Percentiles rank a stretch among this genome's conserved stretches.
Conservation (phyloP, 352 stramenopile genomes). For the Globisporangium alternatum region DNA sequence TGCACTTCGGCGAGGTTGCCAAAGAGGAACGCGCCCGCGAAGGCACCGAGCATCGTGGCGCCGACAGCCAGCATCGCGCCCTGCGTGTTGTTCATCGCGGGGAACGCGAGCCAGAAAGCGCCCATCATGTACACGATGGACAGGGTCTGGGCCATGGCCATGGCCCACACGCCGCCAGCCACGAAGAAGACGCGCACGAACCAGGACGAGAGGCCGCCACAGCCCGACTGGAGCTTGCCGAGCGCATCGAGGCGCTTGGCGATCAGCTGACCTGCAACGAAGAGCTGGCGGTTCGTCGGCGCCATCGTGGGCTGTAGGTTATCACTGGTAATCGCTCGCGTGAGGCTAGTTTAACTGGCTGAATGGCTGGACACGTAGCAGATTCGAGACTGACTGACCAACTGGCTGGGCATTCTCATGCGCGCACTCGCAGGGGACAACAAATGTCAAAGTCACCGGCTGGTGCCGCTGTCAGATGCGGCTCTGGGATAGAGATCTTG, state of each 20-base stretch:
- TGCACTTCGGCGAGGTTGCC: constrained; percentile 15
- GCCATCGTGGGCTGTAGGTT: not conserved
- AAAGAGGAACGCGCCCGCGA: constrained; percentile 17
- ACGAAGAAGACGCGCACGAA: constrained; percentile 1
- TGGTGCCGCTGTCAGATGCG: not conserved
- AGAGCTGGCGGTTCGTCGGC: not conserved
- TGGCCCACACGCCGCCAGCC: not conserved
- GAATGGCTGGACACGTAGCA: not conserved
- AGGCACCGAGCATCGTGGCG: constrained; percentile 17
- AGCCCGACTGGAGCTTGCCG: constrained; percentile 3
- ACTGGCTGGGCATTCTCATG: not conserved
- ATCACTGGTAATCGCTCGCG: not conserved
- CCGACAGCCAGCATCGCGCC: not conserved
- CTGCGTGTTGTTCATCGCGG: not conserved
- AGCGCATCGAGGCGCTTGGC: constrained; percentile 6
- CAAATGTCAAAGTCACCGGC: not conserved
- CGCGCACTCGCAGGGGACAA: not conserved
- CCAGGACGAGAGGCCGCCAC: not conserved
- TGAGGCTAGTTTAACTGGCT: too few species aligned
- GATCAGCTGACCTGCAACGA: constrained; percentile 3
- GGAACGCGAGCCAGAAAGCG: not conserved
- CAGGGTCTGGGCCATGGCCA: not conserved
- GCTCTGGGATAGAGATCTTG: not conserved
- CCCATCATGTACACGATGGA: not conserved
- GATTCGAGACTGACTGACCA: not conserved